Percentiles rank a stretch among this genome's conserved stretches.
phyloP scores from a whole-genome alignment of 306 rosid species.

The Trifolium subterraneum region DNA sequence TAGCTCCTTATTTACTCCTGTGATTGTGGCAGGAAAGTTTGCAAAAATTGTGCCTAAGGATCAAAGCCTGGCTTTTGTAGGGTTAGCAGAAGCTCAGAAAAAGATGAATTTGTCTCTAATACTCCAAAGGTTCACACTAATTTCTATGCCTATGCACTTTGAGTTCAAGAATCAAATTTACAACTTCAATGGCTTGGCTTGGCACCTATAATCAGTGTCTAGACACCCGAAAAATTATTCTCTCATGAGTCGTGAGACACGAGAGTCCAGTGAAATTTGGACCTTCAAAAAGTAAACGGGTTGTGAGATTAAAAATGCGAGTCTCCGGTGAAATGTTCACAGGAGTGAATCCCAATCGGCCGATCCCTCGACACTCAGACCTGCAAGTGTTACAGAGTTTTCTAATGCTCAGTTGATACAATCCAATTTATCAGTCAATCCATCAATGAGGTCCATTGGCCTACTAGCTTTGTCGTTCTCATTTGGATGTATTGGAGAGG shows the following conservation, averaged over 20 bases:
- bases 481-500: too few relatives aligned
- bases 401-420: too few relatives aligned
- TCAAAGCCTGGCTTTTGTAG: neutral
- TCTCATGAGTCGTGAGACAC: neutral
- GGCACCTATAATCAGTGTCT: neutral
- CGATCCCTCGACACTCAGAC: neutral
- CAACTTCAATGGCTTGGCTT: neutral
- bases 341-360: neutral
- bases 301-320: neutral
- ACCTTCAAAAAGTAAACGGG: neutral
- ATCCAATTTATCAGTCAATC: too few relatives aligned
- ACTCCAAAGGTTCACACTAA: neutral
- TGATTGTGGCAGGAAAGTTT: neutral
- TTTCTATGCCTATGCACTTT: neutral
- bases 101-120: neutral
- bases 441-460: too few relatives aligned
- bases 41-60: slow-evolving; percentile 10
- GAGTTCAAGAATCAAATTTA: neutral
- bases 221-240: neutral
- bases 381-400: neutral
- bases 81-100: neutral
- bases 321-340: neutral
- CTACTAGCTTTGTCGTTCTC: too few relatives aligned
- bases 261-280: neutral
- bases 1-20: neutral